These are phyloP conservation scores for Lachnellula subtilissima DNA, from an alignment of 2,329 filamentous ascomycete genomes.

Conservation along the genomic window DNA sequence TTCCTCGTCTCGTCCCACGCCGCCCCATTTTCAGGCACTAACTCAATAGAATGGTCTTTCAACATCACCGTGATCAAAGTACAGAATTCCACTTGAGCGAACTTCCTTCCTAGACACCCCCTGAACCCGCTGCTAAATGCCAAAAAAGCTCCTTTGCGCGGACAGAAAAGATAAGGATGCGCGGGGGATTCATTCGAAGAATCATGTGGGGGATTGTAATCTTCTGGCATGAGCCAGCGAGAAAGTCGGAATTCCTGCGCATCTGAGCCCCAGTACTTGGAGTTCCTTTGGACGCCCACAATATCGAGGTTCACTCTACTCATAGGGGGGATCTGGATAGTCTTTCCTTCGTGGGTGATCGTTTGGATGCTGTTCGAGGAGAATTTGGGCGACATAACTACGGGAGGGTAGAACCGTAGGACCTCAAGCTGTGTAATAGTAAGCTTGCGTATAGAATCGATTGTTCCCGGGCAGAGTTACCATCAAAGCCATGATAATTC, in stretches of 20 bases:
- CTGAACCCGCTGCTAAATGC: slow-evolving; percentile 30
- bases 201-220: slow-evolving; percentile 11
- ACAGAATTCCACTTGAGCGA: slow-evolving; percentile 32
- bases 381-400: slow-evolving; percentile 50
- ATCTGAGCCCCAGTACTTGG: slow-evolving; percentile 11
- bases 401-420: slow-evolving; percentile 49
- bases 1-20: slow-evolving; percentile 12
- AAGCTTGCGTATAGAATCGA: not conserved
- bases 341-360: slow-evolving; percentile 4
- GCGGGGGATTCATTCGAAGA: slow-evolving; percentile 10
- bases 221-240: slow-evolving; percentile 16
- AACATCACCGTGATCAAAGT: slow-evolving; percentile 24
- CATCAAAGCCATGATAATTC: slow-evolving; percentile 35
- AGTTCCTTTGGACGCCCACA: slow-evolving; percentile 11
- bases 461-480: not conserved
- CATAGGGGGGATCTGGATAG: slow-evolving; percentile 8
- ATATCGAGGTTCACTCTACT: slow-evolving; percentile 12
- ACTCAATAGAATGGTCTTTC: slow-evolving; percentile 14
- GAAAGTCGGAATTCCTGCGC: slow-evolving; percentile 8
- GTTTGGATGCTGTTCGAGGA: slow-evolving; percentile 15
- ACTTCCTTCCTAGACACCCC: slow-evolving; percentile 35
- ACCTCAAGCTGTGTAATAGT: slow-evolving; percentile 34
- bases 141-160: slow-evolving; percentile 29
- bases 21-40: slow-evolving; percentile 11
- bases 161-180: slow-evolving; percentile 11